Base-by-base conservation (phyloP, 768 basidiomycete species). In the Krasilnikovozyma curviuscula region DNA sequence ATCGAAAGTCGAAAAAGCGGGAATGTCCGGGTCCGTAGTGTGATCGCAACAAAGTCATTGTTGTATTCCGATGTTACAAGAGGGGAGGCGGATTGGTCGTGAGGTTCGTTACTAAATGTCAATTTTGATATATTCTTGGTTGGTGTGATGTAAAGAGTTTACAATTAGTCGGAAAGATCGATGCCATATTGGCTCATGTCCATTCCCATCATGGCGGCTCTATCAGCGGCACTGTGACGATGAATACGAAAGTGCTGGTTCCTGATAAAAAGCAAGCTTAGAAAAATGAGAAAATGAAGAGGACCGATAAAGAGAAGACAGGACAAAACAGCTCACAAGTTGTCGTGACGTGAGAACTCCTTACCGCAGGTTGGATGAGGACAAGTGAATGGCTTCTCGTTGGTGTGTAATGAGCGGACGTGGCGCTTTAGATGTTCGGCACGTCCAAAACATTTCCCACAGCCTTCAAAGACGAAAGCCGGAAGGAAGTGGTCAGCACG, bases 391-490 rank as follows among this genome's bases (percentile, higher is more conserved):
- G 81, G 49, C 30, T 50, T 50, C 49, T 50, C 49, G 37, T 50
- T 44, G 13, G 49, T 50, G 43, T 50, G 49, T 5, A 50, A 44
- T 4, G 43, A 44, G n/a, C 42, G 34, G 10, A 43, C 40, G 43
- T 50, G 49, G 18, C 86, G 69, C 70, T 88, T 88, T 54, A 91
- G 66, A 62, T 91, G 86, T 65, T 91, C 86, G 19, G 80, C 79
- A 27, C 86, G 71, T 30, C 79, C 77, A 64, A 91, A 89, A 57
- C 78, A 81, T 66, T 86, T 86, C 35, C 79, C 80, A 62, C 86
- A 89, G 5, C 77, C 83, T n/a, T n/a, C n/a, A n/a, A n/a, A n/a
- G n/a, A n/a, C n/a, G n/a, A n/a, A n/a, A n/a, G n/a, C n/a, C n/a
- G n/a, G n/a, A n/a, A n/a, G n/a, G n/a, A n/a, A n/a, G n/a, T n/a